Percentiles rank a stretch among this genome's conserved stretches.
phyloP scores from a whole-genome alignment of 495 filamentous ascomycete genomes.

The Penicillium bovifimosum region DNA sequence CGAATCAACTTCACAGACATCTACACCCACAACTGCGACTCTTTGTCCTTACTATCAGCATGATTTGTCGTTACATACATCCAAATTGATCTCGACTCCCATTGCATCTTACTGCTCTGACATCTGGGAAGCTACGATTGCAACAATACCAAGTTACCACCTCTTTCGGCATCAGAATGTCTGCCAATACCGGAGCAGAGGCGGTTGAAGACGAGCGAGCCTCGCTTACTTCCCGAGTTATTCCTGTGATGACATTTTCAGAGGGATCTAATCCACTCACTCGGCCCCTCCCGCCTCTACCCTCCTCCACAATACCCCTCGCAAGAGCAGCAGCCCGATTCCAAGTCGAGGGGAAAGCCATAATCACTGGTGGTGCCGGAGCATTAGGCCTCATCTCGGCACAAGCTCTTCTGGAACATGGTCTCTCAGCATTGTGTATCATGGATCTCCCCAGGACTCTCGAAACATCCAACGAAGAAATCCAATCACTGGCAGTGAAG shows the following conservation, averaged over 20 bases:
- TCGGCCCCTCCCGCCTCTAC: conserved; percentile 28
- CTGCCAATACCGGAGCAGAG: neutral
- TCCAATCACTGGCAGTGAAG: conserved; percentile 39
- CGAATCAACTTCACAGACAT: neutral
- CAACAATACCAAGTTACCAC: too few species aligned
- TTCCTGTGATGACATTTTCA: conserved; percentile 57
- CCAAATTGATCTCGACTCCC: neutral
- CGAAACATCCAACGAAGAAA: conserved; percentile 32
- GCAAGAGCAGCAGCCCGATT: conserved; percentile 51
- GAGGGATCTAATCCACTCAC: conserved; percentile 24
- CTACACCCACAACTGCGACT: too few species aligned
- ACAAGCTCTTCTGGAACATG: conserved; percentile 68
- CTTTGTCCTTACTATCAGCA: too few species aligned
- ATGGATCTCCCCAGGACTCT: conserved; percentile 50
- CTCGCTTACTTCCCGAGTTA: conserved; percentile 38
- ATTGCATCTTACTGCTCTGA: too few species aligned
- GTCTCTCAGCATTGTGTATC: conserved; percentile 52
- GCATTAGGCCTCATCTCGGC: conserved; percentile 56
- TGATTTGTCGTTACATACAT: too few species aligned
- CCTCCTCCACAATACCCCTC: conserved; percentile 48
- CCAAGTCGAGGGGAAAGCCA: conserved; percentile 56
- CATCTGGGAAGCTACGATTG: too few species aligned
- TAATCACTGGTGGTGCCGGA: conserved; percentile 65
- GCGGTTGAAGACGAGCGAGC: neutral
- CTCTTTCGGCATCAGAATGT: neutral